Evolutionary conservation across 768 basidiomycete species (phyloP).

Genomic region (Tulasnella sp.): DNA sequence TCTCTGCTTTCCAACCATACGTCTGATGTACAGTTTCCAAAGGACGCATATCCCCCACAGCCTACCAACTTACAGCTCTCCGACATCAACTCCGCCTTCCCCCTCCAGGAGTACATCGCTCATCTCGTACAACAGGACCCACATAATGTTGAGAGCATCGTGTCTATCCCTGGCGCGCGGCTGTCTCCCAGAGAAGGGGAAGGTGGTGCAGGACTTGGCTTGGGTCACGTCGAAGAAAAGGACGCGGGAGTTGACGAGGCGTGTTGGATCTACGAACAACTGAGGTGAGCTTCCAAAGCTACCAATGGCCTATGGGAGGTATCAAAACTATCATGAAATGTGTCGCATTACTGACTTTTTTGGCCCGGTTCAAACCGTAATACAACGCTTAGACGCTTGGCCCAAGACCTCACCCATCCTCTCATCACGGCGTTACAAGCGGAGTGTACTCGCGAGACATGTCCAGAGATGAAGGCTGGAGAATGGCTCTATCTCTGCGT

Average conservation of each 20-base stretch:
- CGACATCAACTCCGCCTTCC: constrained; percentile 75
- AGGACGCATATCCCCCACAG: not conserved
- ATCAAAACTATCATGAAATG: not conserved
- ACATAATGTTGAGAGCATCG: constrained; percentile 75
- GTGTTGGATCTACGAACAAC: constrained; percentile 73
- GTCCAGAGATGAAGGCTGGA: constrained; percentile 98
- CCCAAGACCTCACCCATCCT: constrained; percentile 77
- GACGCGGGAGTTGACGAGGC: constrained; percentile 63
- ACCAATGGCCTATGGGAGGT: too few relatives aligned
- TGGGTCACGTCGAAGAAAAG: constrained; percentile 25
- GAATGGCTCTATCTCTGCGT: constrained; percentile 97
- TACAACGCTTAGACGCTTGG: constrained; percentile 51
- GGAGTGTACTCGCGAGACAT: constrained; percentile 74
- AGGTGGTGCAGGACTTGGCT: constrained; percentile 22
- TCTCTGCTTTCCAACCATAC: not conserved
- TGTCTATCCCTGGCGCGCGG: constrained; percentile 50
- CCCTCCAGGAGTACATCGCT: constrained; percentile 89
- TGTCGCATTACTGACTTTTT: not conserved
- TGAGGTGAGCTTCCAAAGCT: constrained; percentile 32
- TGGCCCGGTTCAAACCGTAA: not conserved
- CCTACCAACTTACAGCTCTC: constrained; percentile 21
- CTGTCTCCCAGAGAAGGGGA: not conserved
- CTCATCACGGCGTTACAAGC: constrained; percentile 75
- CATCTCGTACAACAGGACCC: constrained; percentile 75
- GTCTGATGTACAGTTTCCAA: not conserved